These are phyloP conservation scores for Prasinococcaceae sp. DNA, from an alignment of 139 green algal genomes.

Conservation along the genomic window DNA sequence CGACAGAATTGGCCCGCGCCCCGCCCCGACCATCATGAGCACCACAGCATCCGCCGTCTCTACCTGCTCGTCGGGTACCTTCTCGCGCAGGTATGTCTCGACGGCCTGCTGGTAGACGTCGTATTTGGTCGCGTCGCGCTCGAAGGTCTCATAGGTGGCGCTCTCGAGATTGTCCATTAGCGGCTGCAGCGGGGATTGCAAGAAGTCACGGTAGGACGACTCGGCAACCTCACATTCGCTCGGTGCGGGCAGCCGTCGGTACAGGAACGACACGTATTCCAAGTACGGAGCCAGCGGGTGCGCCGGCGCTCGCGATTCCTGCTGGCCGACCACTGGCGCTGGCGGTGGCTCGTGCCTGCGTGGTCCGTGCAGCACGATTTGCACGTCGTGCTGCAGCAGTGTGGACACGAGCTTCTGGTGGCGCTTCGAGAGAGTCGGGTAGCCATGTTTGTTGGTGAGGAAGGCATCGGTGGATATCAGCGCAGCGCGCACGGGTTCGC, in stretches of 20 bases:
- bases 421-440: slow-evolving; percentile 54
- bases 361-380: slow-evolving; percentile 30
- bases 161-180: slow-evolving; percentile 91
- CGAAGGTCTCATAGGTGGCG: slow-evolving; percentile 94
- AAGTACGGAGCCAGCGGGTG: slow-evolving; percentile 61
- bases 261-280: slow-evolving; percentile 89
- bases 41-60: slow-evolving; percentile 16
- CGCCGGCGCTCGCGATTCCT: too few species aligned
- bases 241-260: slow-evolving; percentile 29
- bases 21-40: slow-evolving; percentile 88
- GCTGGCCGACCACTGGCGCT: too few species aligned
- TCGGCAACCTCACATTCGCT: slow-evolving; percentile 40
- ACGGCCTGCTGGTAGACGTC: slow-evolving; percentile 46
- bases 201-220: slow-evolving; percentile 74
- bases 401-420: slow-evolving; percentile 60
- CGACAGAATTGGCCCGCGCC: slow-evolving; percentile 75
- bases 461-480: slow-evolving; percentile 62
- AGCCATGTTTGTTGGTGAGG: slow-evolving; percentile 68
- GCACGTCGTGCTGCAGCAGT: slow-evolving; percentile 50
- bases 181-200: slow-evolving; percentile 76
- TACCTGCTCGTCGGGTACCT: neutral
- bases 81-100: neutral
- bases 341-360: neutral
- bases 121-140: slow-evolving; percentile 90
- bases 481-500: slow-evolving; percentile 73